Evolutionary conservation across 106 monocot species (phyloP).

Genomic region (Allium cepa): DNA sequence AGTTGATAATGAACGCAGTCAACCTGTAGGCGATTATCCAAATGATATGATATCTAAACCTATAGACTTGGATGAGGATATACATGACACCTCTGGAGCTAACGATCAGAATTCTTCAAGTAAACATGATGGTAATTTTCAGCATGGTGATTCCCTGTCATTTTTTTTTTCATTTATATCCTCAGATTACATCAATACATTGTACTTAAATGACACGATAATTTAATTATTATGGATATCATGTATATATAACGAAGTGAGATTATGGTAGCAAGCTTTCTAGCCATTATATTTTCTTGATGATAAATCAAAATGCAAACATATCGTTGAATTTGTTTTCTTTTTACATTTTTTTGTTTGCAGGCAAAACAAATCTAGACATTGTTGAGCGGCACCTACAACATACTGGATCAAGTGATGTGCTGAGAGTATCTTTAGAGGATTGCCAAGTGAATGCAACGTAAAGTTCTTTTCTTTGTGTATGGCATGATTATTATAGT

Average conservation of each 20-base stretch:
- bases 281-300: neutral
- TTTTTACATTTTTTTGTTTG: slow-evolving; percentile 2
- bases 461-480: slow-evolving; percentile 13
- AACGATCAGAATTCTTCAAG: slow-evolving; percentile 3
- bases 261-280: neutral
- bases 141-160: neutral
- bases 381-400: slow-evolving; percentile 3
- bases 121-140: slow-evolving; percentile 2
- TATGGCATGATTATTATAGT: neutral
- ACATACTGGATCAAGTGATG: slow-evolving; percentile 9
- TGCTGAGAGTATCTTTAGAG: neutral
- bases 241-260: neutral
- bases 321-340: neutral
- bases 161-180: neutral
- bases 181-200: neutral
- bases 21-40: neutral
- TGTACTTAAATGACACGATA: neutral
- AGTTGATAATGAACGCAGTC: no score
- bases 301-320: neutral
- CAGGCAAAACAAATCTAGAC: neutral
- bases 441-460: slow-evolving; percentile 3
- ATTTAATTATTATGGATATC: neutral
- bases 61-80: slow-evolving; percentile 4
- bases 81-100: neutral
- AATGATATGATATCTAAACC: slow-evolving; percentile 3